A percentile compares a stretch with the other conserved stretches of the same genome.
phyloP scores from a whole-genome alignment of 2,329 filamentous ascomycete genomes.

The Cordyceps cicadae region DNA sequence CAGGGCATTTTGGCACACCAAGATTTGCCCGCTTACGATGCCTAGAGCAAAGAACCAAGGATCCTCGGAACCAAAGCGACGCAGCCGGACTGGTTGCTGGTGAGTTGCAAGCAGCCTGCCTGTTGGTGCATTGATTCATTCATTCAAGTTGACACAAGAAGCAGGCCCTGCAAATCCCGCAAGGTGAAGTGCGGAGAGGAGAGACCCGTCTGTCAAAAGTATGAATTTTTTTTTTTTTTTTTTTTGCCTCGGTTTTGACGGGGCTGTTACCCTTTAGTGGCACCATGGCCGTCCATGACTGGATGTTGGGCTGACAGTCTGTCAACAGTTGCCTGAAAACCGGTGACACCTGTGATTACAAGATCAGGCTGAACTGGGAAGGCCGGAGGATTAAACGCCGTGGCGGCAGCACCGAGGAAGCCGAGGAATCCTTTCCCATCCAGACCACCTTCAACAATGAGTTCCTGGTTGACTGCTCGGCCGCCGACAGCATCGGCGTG shows the following conservation, averaged over 20 bases:
- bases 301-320: not conserved
- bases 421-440: not conserved
- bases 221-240: slow-evolving; percentile 15
- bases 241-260: not conserved
- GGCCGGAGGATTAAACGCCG: slow-evolving; percentile 39
- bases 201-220: slow-evolving; percentile 62
- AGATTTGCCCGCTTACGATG: slow-evolving; percentile 22
- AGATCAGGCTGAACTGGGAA: slow-evolving; percentile 73
- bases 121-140: not conserved
- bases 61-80: slow-evolving; percentile 34
- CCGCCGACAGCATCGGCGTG: slow-evolving; percentile 2
- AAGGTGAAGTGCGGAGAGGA: slow-evolving; percentile 72
- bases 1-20: not conserved
- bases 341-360: slow-evolving; percentile 71
- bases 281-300: not conserved
- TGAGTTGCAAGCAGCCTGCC: slow-evolving; percentile 19
- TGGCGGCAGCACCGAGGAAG: not conserved
- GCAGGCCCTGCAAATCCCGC: slow-evolving; percentile 68
- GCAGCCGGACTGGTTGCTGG: slow-evolving; percentile 40
- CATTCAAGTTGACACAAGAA: slow-evolving; percentile 6
- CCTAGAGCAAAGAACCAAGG: slow-evolving; percentile 35
- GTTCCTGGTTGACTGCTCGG: not conserved
- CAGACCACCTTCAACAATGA: not conserved
- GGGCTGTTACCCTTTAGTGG: not conserved
- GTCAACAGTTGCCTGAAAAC: slow-evolving; percentile 52